A percentile compares a stretch with the other conserved stretches of the same genome.
phyloP scores from a whole-genome alignment of 441 rosid genomes.

The Populus hybrid region DNA sequence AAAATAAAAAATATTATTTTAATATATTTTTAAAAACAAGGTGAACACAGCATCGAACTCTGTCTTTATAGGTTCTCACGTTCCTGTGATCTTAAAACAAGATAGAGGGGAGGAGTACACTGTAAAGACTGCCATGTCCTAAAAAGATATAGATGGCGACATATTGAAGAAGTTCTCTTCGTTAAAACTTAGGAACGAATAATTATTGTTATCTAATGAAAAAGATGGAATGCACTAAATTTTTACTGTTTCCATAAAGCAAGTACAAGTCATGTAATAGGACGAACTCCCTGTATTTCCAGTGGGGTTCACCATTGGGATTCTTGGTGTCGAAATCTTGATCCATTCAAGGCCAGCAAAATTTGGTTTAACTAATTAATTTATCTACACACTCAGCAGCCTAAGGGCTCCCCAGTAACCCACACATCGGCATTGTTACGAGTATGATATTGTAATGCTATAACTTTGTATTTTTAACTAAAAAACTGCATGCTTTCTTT shows the following conservation, averaged over 20 bases:
- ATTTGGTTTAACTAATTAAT: background rate
- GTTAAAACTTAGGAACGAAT: conserved; percentile 1
- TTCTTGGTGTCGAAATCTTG: background rate
- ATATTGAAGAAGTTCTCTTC: conserved; percentile 5
- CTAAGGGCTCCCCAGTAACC: background rate
- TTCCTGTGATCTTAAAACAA: background rate
- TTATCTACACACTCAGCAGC: background rate
- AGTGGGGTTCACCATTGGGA: background rate
- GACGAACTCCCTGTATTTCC: background rate
- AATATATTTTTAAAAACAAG: too few relatives aligned
- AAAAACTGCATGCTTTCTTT: background rate
- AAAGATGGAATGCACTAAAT: conserved; percentile 16
- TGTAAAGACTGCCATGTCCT: background rate
- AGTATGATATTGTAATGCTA: background rate
- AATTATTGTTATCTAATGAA: conserved; percentile 18
- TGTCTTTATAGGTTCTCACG: too few relatives aligned
- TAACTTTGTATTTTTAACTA: background rate
- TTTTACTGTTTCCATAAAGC: conserved; percentile 1
- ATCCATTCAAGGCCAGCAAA: background rate
- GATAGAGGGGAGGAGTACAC: too few relatives aligned
- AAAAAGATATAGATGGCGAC: conserved; percentile 34
- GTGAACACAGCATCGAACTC: too few relatives aligned
- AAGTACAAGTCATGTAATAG: background rate
- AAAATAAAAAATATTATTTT: too few relatives aligned
- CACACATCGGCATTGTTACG: background rate